Conservation (phyloP, 257 asterid species). For the Ajuga chamaepitys region DNA sequence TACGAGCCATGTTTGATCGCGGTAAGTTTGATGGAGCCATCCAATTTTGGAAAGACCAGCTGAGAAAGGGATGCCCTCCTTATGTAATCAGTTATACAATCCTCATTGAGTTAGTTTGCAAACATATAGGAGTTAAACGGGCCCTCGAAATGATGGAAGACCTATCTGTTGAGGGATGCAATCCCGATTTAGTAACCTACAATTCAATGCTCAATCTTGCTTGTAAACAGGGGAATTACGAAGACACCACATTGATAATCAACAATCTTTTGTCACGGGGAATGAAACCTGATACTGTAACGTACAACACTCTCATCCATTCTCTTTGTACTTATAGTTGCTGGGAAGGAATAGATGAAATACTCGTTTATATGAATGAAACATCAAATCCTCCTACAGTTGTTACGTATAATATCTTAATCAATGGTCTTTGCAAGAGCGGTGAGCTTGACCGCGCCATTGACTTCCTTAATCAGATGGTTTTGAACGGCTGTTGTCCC, state of each 20-base stretch:
- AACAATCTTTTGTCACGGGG: constrained; percentile 53
- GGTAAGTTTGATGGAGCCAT: constrained; percentile 61
- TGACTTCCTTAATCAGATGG: constrained; percentile 60
- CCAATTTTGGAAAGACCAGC: constrained; percentile 69
- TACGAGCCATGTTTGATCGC: constrained; percentile 56
- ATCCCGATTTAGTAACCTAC: constrained; percentile 79
- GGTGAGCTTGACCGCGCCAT: constrained; percentile 64
- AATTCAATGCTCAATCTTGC: constrained; percentile 61
- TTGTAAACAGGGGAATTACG: constrained; percentile 54
- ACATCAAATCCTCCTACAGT: constrained; percentile 50
- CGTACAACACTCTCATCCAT: constrained; percentile 79
- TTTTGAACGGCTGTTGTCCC: constrained; percentile 36
- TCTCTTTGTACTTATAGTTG: constrained; percentile 49
- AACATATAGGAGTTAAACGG: constrained; percentile 44
- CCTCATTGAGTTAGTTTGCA: constrained; percentile 58
- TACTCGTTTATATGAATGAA: constrained; percentile 53
- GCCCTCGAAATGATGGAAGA: constrained; percentile 80
- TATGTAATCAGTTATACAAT: constrained; percentile 60
- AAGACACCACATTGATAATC: constrained; percentile 42
- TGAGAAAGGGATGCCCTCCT: constrained; percentile 83
- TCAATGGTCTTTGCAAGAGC: constrained; percentile 73
- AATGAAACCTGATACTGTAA: constrained; percentile 71
- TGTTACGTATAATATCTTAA: constrained; percentile 66
- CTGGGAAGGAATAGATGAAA: constrained; percentile 62
- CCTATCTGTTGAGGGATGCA: constrained; percentile 70